Evolutionary conservation across 2,329 filamentous ascomycete genomes (phyloP), one percentile per base, ranked within the genome.

Genomic region (Phialemoniopsis sp.): DNA sequence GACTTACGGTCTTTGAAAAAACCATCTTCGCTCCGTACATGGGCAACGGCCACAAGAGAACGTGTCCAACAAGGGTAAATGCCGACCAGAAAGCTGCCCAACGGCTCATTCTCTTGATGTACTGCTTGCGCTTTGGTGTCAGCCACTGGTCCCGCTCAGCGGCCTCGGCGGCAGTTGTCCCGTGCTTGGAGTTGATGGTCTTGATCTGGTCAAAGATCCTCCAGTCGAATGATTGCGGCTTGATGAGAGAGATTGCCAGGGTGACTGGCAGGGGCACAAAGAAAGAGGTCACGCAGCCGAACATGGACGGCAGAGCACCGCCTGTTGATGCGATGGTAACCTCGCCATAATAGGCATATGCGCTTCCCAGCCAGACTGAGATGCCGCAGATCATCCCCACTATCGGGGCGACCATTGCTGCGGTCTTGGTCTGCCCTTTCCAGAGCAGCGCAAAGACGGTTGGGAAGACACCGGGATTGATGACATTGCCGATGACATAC

Each of bases 21-120:
- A n/a, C n/a, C n/a, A 74, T 62, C 38, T 66, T 74, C 46, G 67
- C 54, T 3, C 69, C 62, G 45, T 74, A 73, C 5, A 74, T 55
- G 16, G 70, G 69, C 53, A 75, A 56, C 0, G 69, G 70, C 71
- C 69, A 74, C 1, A 62, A 46, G 10, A 75, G 18, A 71, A 64
- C 0, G 70, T 73, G 9, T 68, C 51, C 8, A 71, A 47, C 2
- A 73, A 59, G 35, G 69, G 2, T 54, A 55, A 5, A 71, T 48
- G 4, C 70, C 55, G 37, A 70, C 65, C 2, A 69, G 50, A 17
- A 47, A 49, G 5, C 54, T 42, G 1, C 38, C 15, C 6, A 29
- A 17, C 14, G 13, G 15, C 8, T 30, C 30, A 13, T 15, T 28
- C 16, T 29, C 14, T 13, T 21, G 30, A 30, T 12, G 13, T 26